phyloP scores from a whole-genome alignment of 169 alveolate genomes.

The Plasmodium relictum region DNA sequence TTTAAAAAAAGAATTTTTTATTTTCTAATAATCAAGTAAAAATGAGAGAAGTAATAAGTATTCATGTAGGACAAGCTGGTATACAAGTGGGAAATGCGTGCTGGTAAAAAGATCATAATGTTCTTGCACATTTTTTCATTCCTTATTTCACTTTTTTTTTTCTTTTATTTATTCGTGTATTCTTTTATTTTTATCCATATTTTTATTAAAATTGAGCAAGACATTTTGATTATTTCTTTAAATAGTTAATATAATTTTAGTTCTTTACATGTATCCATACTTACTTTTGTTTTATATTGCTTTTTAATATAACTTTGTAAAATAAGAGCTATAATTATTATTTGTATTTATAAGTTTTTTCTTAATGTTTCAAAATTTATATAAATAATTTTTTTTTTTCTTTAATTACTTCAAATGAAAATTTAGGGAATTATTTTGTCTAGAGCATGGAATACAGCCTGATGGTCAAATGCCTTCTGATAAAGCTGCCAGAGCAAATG shows the following conservation, averaged over 20 bases:
- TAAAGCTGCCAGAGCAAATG: slow-evolving; percentile 95
- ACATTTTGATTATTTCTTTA: background rate
- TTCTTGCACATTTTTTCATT: slow-evolving; percentile 9
- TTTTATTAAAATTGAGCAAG: background rate
- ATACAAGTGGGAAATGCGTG: slow-evolving; percentile 96
- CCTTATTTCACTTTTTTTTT: slow-evolving; percentile 8
- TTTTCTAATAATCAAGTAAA: slow-evolving; percentile 34
- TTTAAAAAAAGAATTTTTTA: slow-evolving; percentile 38
- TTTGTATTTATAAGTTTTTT: background rate
- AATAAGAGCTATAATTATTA: background rate
- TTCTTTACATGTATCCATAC: background rate
- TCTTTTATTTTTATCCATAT: background rate
- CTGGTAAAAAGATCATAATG: slow-evolving; percentile 56
- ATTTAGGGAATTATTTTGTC: slow-evolving; percentile 88
- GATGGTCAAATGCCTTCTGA: slow-evolving; percentile 90
- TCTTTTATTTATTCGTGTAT: background rate
- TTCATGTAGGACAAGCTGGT: slow-evolving; percentile 99
- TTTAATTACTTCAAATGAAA: background rate
- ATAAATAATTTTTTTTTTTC: background rate
- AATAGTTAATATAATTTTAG: background rate
- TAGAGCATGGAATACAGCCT: slow-evolving; percentile 91
- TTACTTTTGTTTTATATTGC: background rate
- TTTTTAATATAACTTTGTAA: slow-evolving; percentile 1
- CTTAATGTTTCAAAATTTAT: slow-evolving; percentile 1
- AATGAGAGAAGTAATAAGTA: slow-evolving; percentile 91